A percentile compares a stretch with the other conserved stretches of the same genome.
phyloP scores from a whole-genome alignment of 2,329 filamentous ascomycete species.

The Cercospora citrullina region DNA sequence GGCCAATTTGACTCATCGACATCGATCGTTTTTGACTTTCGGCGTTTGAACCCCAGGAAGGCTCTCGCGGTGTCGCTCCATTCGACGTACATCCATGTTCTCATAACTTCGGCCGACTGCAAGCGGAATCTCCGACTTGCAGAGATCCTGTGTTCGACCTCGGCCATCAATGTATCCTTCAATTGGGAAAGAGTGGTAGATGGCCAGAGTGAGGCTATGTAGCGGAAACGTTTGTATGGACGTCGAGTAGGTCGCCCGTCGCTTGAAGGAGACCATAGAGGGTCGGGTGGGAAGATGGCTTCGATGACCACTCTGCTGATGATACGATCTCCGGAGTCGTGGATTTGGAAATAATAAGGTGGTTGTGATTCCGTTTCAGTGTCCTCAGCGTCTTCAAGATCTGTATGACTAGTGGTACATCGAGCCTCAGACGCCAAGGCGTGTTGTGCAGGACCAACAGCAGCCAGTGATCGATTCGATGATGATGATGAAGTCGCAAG shows the following conservation, averaged over 20 bases:
- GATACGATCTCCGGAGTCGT: background rate
- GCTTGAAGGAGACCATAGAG: background rate
- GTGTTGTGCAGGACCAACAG: background rate
- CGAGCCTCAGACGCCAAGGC: background rate
- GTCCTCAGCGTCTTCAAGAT: too few relatives aligned
- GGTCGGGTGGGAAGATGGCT: background rate
- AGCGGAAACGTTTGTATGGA: background rate
- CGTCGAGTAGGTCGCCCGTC: background rate
- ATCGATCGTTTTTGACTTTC: background rate
- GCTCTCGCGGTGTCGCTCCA: background rate
- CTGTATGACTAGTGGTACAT: background rate
- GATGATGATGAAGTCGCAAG: background rate
- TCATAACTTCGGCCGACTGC: background rate
- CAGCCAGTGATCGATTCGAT: background rate
- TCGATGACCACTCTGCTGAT: background rate
- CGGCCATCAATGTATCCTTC: background rate
- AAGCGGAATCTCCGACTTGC: background rate
- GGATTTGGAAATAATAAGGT: background rate
- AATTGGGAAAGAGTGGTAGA: constrained; percentile 5
- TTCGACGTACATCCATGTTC: background rate
- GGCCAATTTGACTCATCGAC: constrained; percentile 10
- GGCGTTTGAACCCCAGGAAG: background rate
- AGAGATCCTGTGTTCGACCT: background rate
- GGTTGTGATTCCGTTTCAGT: background rate
- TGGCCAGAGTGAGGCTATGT: background rate